These are phyloP conservation scores for Tetracladium setigerum DNA, from an alignment of 495 filamentous ascomycete species.

Conservation along the genomic window DNA sequence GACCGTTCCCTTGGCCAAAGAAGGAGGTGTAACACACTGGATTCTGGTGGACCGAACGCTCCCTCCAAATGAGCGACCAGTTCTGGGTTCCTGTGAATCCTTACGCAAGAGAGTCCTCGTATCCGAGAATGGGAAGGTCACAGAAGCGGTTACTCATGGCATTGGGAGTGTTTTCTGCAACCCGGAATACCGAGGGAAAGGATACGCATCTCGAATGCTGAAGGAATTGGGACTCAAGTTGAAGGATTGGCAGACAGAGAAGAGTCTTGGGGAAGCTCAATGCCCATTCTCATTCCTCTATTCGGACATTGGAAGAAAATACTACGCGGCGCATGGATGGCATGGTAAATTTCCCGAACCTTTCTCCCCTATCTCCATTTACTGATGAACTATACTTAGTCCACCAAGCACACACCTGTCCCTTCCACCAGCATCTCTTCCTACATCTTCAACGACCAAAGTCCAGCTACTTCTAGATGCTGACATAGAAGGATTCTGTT, in stretches of 20 bases:
- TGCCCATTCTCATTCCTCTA: slow-evolving; percentile 52
- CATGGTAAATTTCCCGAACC: slow-evolving; percentile 54
- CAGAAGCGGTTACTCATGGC: slow-evolving; percentile 66
- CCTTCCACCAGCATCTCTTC: too few relatives aligned
- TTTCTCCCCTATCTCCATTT: too few relatives aligned
- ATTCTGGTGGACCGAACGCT: slow-evolving; percentile 58
- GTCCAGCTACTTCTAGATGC: slow-evolving; percentile 3
- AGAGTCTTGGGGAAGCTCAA: slow-evolving; percentile 32
- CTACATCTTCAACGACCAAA: slow-evolving; percentile 8
- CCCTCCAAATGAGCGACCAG: slow-evolving; percentile 42
- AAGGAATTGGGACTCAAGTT: slow-evolving; percentile 31
- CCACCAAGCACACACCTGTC: too few relatives aligned
- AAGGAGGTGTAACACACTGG: slow-evolving; percentile 78
- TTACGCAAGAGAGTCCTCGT: slow-evolving; percentile 55
- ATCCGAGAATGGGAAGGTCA: slow-evolving; percentile 33
- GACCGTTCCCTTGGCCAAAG: slow-evolving; percentile 55
- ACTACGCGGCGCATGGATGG: slow-evolving; percentile 83
- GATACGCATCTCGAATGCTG: slow-evolving; percentile 67
- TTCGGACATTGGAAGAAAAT: slow-evolving; percentile 93
- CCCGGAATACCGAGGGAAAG: slow-evolving; percentile 58
- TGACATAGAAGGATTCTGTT: slow-evolving; percentile 51
- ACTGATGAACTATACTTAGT: too few relatives aligned
- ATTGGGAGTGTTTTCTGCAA: slow-evolving; percentile 85
- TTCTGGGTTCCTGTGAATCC: slow-evolving; percentile 78
- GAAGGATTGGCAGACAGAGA: slow-evolving; percentile 32